Evolutionary conservation across 2,329 filamentous ascomycete species (phyloP).

Genomic region (Scopulariopsis brevicaulis): DNA sequence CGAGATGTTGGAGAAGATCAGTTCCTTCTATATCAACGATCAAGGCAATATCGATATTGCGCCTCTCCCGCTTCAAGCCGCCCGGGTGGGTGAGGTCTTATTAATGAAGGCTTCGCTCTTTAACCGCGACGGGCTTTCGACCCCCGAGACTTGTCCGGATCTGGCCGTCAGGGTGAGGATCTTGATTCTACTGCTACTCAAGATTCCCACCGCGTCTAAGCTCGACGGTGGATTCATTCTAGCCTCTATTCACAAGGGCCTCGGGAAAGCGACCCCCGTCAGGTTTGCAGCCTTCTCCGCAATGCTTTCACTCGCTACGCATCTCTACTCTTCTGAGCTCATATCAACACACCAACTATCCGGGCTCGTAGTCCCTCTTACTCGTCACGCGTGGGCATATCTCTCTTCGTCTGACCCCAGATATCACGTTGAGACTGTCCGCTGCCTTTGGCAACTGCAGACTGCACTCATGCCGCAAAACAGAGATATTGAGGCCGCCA

Average conservation of each 20-base stretch:
- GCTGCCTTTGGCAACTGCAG: constrained; percentile 78
- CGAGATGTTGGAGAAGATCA: constrained; percentile 50
- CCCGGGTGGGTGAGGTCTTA: constrained; percentile 48
- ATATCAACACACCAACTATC: constrained; percentile 42
- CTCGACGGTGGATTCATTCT: constrained; percentile 35
- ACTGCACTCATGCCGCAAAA: constrained; percentile 53
- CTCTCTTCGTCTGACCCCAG: constrained; percentile 77
- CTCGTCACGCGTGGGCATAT: constrained; percentile 66
- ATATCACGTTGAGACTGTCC: constrained; percentile 87
- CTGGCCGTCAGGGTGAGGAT: constrained; percentile 47
- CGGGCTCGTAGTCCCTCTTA: constrained; percentile 54
- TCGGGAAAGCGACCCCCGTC: constrained; percentile 25
- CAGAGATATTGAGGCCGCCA: constrained; percentile 69
- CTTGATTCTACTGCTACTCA: constrained; percentile 45
- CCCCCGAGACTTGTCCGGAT: constrained; percentile 28
- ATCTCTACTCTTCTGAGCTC: constrained; percentile 41
- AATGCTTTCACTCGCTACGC: constrained; percentile 43
- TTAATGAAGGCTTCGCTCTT: constrained; percentile 46
- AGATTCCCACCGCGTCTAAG: constrained; percentile 30
- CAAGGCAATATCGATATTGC: constrained; percentile 58
- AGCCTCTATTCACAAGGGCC: constrained; percentile 34
- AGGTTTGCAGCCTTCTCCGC: constrained; percentile 47
- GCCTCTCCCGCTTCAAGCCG: constrained; percentile 44
- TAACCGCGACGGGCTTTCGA: constrained; percentile 32
- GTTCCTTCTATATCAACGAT: constrained; percentile 56